These are phyloP conservation scores for Agarophyton chilense DNA, from an alignment of 23 red algal species.

Conservation along the genomic window DNA sequence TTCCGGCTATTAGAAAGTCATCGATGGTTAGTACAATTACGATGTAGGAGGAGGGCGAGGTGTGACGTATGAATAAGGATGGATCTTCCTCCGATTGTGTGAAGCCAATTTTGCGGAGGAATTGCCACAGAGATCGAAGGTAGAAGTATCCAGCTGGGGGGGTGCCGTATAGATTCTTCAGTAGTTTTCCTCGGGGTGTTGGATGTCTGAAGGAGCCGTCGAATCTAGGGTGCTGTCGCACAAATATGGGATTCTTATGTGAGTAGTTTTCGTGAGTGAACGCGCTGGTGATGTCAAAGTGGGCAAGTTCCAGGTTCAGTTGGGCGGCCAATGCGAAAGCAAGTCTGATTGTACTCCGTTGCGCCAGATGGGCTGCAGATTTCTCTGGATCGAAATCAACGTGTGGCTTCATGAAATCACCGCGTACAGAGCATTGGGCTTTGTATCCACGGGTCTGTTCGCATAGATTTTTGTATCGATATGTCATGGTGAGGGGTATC, in stretches of 20 bases:
- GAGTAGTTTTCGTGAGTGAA: neutral
- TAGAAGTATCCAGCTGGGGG: constrained; percentile 18
- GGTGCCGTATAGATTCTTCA: constrained; percentile 3
- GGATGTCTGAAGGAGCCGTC: constrained; percentile 13
- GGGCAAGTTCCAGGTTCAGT: neutral
- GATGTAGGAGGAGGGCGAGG: neutral
- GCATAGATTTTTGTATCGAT: neutral
- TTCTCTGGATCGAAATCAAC: neutral
- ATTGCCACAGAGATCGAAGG: neutral
- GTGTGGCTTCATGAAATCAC: too few relatives aligned
- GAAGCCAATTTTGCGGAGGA: neutral
- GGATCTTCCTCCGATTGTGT: neutral
- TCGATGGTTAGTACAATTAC: neutral
- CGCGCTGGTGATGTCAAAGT: constrained; percentile 13
- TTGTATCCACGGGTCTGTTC: neutral
- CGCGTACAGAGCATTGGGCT: neutral
- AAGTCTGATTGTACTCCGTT: neutral
- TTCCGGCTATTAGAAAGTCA: neutral
- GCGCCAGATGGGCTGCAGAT: neutral
- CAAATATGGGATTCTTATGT: neutral
- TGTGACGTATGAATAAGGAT: neutral
- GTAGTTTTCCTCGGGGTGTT: neutral
- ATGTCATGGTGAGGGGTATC: neutral
- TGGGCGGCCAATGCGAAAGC: neutral
- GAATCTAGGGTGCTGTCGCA: constrained; percentile 2